A percentile compares a stretch with the other conserved stretches of the same genome.
Conservation (phyloP, 192 early-diverging fungal genomes). For the Podila epigama region DNA sequence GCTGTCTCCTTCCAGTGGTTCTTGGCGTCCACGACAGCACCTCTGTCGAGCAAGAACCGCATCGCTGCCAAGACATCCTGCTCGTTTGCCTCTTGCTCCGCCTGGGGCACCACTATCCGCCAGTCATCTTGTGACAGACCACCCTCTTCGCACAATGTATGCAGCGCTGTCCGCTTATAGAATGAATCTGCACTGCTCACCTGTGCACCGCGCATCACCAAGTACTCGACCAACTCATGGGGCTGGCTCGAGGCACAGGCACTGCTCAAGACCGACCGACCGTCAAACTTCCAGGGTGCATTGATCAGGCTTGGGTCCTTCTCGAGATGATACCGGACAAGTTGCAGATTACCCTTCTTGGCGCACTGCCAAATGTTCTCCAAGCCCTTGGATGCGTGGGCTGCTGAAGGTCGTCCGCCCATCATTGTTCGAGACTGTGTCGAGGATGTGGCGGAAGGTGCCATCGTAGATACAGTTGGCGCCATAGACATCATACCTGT, state of each 20-base stretch:
- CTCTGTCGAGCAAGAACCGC: slow-evolving; percentile 38
- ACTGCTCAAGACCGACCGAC: slow-evolving; percentile 42
- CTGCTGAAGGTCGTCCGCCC: slow-evolving; percentile 3
- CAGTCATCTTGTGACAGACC: slow-evolving; percentile 33
- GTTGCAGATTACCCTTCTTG: slow-evolving; percentile 33
- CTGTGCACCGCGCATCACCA: slow-evolving; percentile 35
- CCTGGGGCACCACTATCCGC: slow-evolving; percentile 12
- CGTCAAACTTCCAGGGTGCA: slow-evolving; percentile 43
- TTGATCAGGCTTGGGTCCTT: slow-evolving; percentile 38
- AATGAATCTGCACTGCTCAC: slow-evolving; percentile 23
- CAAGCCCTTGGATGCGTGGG: neutral
- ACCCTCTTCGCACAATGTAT: slow-evolving; percentile 40
- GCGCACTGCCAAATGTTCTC: slow-evolving; percentile 45
- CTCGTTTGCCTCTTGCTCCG: slow-evolving; percentile 35
- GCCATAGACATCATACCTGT: slow-evolving; percentile 39
- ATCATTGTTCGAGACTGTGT: slow-evolving; percentile 5
- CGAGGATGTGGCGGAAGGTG: slow-evolving; percentile 25
- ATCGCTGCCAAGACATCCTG: slow-evolving; percentile 39
- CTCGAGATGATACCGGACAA: slow-evolving; percentile 36
- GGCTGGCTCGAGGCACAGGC: slow-evolving; percentile 40
- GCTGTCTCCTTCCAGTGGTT: slow-evolving; percentile 48
- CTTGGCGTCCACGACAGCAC: slow-evolving; percentile 42
- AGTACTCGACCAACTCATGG: slow-evolving; percentile 41
- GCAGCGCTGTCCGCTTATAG: slow-evolving; percentile 36
- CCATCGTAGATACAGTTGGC: slow-evolving; percentile 38